phyloP scores from a whole-genome alignment of 352 stramenopile species.

The Pythium scleroteichum region DNA sequence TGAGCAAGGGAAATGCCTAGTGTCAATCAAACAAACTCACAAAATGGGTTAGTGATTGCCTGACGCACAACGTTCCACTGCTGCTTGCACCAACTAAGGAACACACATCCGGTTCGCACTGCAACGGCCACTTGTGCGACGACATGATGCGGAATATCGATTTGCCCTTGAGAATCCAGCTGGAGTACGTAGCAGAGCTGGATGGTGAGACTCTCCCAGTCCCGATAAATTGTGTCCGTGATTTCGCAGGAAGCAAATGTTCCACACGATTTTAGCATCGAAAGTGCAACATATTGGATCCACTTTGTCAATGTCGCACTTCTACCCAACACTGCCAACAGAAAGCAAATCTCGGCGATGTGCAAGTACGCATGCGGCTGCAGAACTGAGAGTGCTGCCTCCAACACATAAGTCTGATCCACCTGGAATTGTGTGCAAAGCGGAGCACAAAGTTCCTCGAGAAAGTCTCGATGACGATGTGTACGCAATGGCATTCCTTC shows the following conservation, averaged over 20 bases:
- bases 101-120: conserved; percentile 72
- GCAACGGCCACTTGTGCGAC: conserved; percentile 63
- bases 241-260: conserved; percentile 80
- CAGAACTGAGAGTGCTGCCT: conserved; percentile 76
- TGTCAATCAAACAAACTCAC: conserved; percentile 25
- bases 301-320: conserved; percentile 66
- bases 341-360: conserved; percentile 80
- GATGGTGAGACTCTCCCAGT: conserved; percentile 83
- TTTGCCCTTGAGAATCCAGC: conserved; percentile 57
- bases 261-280: conserved; percentile 77
- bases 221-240: conserved; percentile 73
- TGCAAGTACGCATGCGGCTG: conserved; percentile 81
- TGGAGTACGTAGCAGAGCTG: conserved; percentile 81
- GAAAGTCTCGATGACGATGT: conserved; percentile 56
- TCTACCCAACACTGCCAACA: conserved; percentile 65
- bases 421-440: conserved; percentile 81
- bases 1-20: neutral
- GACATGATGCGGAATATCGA: conserved; percentile 51
- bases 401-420: conserved; percentile 75
- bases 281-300: conserved; percentile 79
- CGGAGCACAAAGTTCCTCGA: conserved; percentile 72
- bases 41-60: conserved; percentile 62
- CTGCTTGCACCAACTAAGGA: conserved; percentile 73
- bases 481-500: conserved; percentile 25
- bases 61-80: conserved; percentile 62